These are phyloP conservation scores for Inga leiocalycina DNA, from an alignment of 306 rosid genomes.

Conservation along the genomic window DNA sequence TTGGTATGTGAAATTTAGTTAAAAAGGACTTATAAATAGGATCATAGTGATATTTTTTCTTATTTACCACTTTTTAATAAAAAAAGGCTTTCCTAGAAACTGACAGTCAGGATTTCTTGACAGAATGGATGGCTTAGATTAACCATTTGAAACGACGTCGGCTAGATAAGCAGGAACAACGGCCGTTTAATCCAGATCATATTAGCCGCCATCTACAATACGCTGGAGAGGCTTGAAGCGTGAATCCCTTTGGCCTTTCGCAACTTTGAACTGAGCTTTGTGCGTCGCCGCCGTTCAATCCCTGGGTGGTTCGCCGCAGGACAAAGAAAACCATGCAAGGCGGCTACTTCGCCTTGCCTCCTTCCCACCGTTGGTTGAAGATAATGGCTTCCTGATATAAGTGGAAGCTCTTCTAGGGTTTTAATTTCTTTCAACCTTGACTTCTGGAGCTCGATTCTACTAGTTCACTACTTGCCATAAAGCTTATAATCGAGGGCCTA, in stretches of 20 bases:
- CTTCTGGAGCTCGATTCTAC: not conserved
- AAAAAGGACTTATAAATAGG: too few relatives aligned
- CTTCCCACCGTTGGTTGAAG: not conserved
- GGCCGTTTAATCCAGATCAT: too few relatives aligned
- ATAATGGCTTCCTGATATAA: not conserved
- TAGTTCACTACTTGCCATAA: not conserved
- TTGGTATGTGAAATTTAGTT: too few relatives aligned
- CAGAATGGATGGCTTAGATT: not conserved
- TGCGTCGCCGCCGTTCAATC: not conserved
- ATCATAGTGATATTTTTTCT: too few relatives aligned
- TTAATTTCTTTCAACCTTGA: not conserved
- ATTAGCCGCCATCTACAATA: too few relatives aligned
- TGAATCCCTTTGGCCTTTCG: not conserved
- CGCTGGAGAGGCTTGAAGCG: too few relatives aligned
- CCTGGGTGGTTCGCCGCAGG: not conserved
- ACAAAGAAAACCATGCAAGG: not conserved
- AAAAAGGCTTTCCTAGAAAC: too few relatives aligned
- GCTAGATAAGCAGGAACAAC: not conserved
- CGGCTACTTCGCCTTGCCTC: not conserved
- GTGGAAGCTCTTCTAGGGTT: not conserved
- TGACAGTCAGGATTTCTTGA: not conserved
- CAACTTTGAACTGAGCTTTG: not conserved
- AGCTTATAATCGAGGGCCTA: not conserved
- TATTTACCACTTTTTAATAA: too few relatives aligned
- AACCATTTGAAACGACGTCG: not conserved